phyloP scores from a whole-genome alignment of 2,329 filamentous ascomycete genomes.

The Aspergillus sp. region DNA sequence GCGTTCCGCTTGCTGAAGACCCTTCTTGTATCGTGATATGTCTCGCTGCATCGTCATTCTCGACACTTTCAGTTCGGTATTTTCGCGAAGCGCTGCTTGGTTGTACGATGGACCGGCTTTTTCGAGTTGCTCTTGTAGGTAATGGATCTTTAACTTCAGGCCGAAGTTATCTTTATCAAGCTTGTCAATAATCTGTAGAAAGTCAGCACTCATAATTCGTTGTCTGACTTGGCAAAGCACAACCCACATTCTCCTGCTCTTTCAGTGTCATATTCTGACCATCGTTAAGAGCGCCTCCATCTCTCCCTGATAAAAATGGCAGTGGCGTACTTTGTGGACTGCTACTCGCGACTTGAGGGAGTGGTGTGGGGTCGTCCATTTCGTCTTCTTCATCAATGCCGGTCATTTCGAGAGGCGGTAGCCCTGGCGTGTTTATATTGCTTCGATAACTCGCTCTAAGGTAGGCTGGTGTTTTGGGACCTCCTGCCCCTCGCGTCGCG shows the following conservation, averaged over 20 bases:
- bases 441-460: constrained; percentile 57
- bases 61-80: constrained; percentile 91
- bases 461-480: constrained; percentile 62
- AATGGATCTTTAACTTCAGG: constrained; percentile 94
- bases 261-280: constrained; percentile 79
- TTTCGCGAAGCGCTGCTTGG: constrained; percentile 82
- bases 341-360: constrained; percentile 69
- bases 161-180: constrained; percentile 99
- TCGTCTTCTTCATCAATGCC: constrained; percentile 57
- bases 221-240: background rate
- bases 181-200: constrained; percentile 65
- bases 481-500: constrained; percentile 51
- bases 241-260: constrained; percentile 77
- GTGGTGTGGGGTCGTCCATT: constrained; percentile 61
- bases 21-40: constrained; percentile 78
- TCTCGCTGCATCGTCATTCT: constrained; percentile 85
- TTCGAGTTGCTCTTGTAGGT: constrained; percentile 80
- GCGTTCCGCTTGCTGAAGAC: constrained; percentile 71
- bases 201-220: constrained; percentile 7
- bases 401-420: constrained; percentile 68
- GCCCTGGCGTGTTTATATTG: constrained; percentile 64
- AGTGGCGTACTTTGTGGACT: constrained; percentile 80
- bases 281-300: constrained; percentile 65
- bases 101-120: constrained; percentile 87
- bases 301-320: constrained; percentile 58